Evolutionary conservation across 1,284 basidiomycete species (phyloP), one percentile per base, ranked within the genome.

Genomic region (Thecaphora frezii): DNA sequence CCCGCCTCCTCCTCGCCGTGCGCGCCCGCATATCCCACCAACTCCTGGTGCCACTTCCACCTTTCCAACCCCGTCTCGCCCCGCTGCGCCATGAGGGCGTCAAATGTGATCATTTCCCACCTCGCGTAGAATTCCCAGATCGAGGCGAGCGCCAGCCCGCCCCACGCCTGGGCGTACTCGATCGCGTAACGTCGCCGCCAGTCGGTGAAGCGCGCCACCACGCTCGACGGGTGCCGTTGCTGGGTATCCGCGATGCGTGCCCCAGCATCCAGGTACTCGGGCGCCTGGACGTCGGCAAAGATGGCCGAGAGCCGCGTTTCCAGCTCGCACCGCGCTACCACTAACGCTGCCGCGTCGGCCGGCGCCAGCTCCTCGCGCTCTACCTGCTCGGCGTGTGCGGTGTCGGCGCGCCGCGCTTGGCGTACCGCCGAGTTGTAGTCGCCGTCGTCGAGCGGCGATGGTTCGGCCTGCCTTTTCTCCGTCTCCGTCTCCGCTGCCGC

Each of bases 61-160:
- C 28, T 44, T 8, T 43, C 47, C n/a, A 51, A 39, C 26, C 38
- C 48, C 13, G n/a, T 19, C 2, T 52, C 36, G 10, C 30, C 58
- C 42, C 3, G 21, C 18, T 5, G 28, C 33, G 8, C 46, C 45
- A 12, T 5, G 5, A 19, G 40, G 12, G 5, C 24, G 14, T 22
- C 19, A 1, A 33, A 13, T 4, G 18, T 7, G n/a, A 19, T 21
- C 40, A 24, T 41, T 24, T 76, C 73, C 5, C 50, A 48, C 0
- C 76, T 58, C 3, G 66, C 67, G 47, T 69, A 77, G 38, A 73
- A 75, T 25, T 75, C 69, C 76, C 74, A 76, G 12, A 70, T 66
- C 45, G 63, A 64, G 0, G 69, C 65, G 2, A 77, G 51, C 0
- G 73, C 73, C 4, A 77, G 56, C 2, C 74, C 71, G 25, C 74